Evolutionary conservation across 805 yeast species (phyloP).

Genomic region (Saccharomycopsis capsularis): DNA sequence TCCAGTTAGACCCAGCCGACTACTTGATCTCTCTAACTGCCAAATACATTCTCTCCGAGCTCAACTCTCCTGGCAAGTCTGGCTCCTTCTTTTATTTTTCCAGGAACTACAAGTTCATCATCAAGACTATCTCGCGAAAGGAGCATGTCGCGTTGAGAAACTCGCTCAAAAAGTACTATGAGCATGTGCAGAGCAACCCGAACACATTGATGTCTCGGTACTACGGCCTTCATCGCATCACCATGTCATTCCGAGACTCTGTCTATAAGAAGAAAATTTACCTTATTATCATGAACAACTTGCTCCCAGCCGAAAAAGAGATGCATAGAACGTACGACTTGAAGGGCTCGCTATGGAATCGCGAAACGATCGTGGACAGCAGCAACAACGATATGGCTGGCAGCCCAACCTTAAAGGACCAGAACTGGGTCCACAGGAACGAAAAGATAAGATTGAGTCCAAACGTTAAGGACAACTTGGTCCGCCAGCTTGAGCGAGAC

Average conservation of each 20-base stretch:
- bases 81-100: constrained; percentile 96
- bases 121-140: constrained; percentile 89
- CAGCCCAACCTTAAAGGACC: constrained; percentile 63
- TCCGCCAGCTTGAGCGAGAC: constrained; percentile 68
- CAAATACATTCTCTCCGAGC: constrained; percentile 82
- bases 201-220: constrained; percentile 90
- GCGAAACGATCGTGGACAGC: constrained; percentile 41
- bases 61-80: constrained; percentile 94
- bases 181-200: constrained; percentile 77
- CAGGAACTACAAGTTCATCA: constrained; percentile 86
- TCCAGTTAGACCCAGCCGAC: constrained; percentile 93
- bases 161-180: constrained; percentile 67
- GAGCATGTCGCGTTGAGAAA: constrained; percentile 81
- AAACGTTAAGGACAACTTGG: constrained; percentile 47
- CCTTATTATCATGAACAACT: constrained; percentile 92
- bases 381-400: not conserved
- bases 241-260: constrained; percentile 62
- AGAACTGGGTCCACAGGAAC: constrained; percentile 73
- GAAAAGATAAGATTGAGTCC: constrained; percentile 74
- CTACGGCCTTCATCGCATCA: constrained; percentile 90
- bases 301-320: constrained; percentile 89
- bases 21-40: constrained; percentile 88
- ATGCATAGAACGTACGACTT: constrained; percentile 82
- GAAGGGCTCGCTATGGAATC: constrained; percentile 88
- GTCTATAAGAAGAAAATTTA: constrained; percentile 65